These are phyloP conservation scores for Pyrenopolyporus hunteri DNA, from an alignment of 495 filamentous ascomycete genomes.

Conservation along the genomic window DNA sequence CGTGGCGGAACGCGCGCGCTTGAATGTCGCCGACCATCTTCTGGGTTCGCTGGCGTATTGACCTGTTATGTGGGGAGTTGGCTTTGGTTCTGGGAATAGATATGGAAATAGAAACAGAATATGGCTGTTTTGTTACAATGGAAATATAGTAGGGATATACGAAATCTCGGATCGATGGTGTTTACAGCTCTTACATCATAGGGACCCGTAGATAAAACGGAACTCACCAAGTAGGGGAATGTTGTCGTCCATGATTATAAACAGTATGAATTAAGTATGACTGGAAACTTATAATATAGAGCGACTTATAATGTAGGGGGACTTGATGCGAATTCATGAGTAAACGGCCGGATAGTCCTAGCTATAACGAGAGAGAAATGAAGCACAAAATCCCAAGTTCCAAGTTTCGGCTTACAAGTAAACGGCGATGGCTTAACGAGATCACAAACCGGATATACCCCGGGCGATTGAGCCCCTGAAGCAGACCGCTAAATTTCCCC, in stretches of 20 bases:
- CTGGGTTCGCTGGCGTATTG: conserved; percentile 64
- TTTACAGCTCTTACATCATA: conserved; percentile 17
- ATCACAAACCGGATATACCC: conserved; percentile 11
- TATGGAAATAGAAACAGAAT: too few relatives aligned
- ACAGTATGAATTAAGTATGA: too few relatives aligned
- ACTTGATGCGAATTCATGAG: too few relatives aligned
- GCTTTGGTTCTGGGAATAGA: too few relatives aligned
- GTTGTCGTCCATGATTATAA: conserved; percentile 11
- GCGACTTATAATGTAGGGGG: too few relatives aligned
- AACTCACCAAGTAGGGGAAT: conserved; percentile 29
- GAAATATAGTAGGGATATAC: too few relatives aligned
- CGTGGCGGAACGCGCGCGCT: conserved; percentile 20
- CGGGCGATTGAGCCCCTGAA: conserved; percentile 13
- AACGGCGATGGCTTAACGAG: neutral
- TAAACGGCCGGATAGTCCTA: too few relatives aligned
- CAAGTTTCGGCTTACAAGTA: too few relatives aligned
- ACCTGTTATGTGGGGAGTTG: conserved; percentile 45
- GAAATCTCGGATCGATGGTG: neutral
- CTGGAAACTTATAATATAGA: too few relatives aligned
- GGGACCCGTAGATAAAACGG: neutral
- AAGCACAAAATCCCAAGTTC: too few relatives aligned
- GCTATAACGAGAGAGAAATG: too few relatives aligned
- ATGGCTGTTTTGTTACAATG: too few relatives aligned
- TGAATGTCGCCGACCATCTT: conserved; percentile 34
- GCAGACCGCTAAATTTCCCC: neutral